Evolutionary conservation across 148 eudicot genomes (phyloP), one percentile per base, ranked within the genome.

Genomic region (Simmondsia chinensis): DNA sequence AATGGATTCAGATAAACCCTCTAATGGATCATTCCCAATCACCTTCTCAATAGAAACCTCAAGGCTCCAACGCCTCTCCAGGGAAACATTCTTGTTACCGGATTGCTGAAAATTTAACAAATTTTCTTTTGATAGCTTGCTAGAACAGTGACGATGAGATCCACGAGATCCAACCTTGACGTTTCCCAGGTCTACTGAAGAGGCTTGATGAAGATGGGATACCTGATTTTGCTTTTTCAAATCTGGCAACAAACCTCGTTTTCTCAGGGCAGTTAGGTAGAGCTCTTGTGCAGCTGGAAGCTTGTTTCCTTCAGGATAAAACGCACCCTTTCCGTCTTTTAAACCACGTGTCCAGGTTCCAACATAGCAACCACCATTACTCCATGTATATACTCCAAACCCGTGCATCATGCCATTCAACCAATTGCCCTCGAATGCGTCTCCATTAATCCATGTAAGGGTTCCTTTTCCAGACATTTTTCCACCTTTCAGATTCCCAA

Each of bases 271-370:
- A 46, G 70, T 68, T 22, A 85, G 70, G 55, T 82, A 82, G 23
- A 74, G 65, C 59, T 79, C 81, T 62, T 85, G 88, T 3, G 69
- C 68, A 38, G 76, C 66, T 19, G 88, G 80, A 52, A 74, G 61
- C 46, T 54, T 70, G 50, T 70, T 63, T 13, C 86, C 81, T 35
- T 55, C 76, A 2, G 99, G 99, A 63, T 85, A 85, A 46, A 82
- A 91, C 5, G 85, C 62, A 46, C 99, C 99, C 64, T 91, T 82
- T 35, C 99, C 99, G 26, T 91, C 99, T 60, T 91, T 91, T 40
- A 91, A 63, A 12, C 99, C 94, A n/a, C 76, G 60, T 0, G 99
- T 91, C 99, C 99, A 91, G 31, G 83, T 91, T 38, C 99, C 99
- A 21, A 91, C 77, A 69, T 85, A 91, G 67, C 74, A 76, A 22